phyloP scores from a whole-genome alignment of 2,329 filamentous ascomycete genomes.

The Fusarium sp. region DNA sequence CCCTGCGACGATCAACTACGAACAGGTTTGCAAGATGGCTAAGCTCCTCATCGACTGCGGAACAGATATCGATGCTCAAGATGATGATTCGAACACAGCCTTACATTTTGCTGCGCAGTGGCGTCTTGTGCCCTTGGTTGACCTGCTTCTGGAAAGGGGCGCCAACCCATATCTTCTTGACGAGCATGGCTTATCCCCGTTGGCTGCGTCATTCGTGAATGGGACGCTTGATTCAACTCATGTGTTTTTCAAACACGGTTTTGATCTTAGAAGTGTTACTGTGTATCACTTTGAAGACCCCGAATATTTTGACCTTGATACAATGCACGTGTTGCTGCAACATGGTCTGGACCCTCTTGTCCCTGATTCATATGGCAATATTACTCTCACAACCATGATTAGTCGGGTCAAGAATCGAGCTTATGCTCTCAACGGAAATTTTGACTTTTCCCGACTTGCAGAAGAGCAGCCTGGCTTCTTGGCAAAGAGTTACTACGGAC shows the following conservation, averaged over 20 bases:
- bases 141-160: slow-evolving; percentile 29
- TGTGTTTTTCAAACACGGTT: slow-evolving; percentile 28
- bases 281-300: neutral
- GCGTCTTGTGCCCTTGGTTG: neutral
- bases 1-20: neutral
- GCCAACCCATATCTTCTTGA: slow-evolving; percentile 33
- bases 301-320: neutral
- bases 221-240: neutral
- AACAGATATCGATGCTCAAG: slow-evolving; percentile 32
- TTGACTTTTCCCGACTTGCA: slow-evolving; percentile 35
- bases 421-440: slow-evolving; percentile 27
- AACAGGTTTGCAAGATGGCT: slow-evolving; percentile 10
- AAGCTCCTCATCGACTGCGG: slow-evolving; percentile 25
- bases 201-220: slow-evolving; percentile 10
- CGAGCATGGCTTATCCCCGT: slow-evolving; percentile 5
- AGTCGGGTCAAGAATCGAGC: neutral
- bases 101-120: slow-evolving; percentile 21
- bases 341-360: slow-evolving; percentile 31
- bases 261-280: slow-evolving; percentile 10
- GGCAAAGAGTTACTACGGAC: neutral
- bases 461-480: slow-evolving; percentile 30
- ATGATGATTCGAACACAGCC: slow-evolving; percentile 16
- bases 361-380: neutral
- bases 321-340: slow-evolving; percentile 6
- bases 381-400: slow-evolving; percentile 15